phyloP scores from a whole-genome alignment of 1,284 basidiomycete genomes.

The Waitea zeae region DNA sequence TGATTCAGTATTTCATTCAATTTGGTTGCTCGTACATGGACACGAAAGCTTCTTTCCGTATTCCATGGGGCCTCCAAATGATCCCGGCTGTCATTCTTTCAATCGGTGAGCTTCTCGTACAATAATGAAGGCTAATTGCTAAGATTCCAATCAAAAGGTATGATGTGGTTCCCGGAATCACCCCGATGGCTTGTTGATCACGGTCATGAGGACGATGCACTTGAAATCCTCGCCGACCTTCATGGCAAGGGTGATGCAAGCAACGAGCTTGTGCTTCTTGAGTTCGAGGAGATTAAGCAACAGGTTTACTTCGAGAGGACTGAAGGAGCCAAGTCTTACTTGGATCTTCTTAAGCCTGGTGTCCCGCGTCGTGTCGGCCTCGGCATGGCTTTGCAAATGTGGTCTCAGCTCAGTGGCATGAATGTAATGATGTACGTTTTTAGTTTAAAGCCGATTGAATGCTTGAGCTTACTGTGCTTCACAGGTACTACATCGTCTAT shows the following conservation, averaged over 20 bases:
- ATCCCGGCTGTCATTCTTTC: constrained; percentile 54
- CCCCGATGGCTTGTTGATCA: constrained; percentile 56
- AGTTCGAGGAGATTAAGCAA: constrained; percentile 64
- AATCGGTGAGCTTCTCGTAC: too few species aligned
- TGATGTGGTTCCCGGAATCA: constrained; percentile 49
- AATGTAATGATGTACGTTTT: constrained; percentile 61
- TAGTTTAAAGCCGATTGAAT: not conserved
- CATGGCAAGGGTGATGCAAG: constrained; percentile 55
- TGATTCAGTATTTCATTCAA: constrained; percentile 58
- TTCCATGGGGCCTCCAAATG: constrained; percentile 67
- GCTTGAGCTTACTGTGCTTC: too few species aligned
- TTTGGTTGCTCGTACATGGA: constrained; percentile 61
- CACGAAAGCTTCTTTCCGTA: constrained; percentile 54
- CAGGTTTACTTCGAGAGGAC: constrained; percentile 55
- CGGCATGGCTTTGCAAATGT: constrained; percentile 25
- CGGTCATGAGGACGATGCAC: constrained; percentile 46
- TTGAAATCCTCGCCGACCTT: constrained; percentile 62
- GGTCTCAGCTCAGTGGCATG: constrained; percentile 27
- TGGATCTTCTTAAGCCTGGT: constrained; percentile 40
- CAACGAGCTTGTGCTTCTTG: constrained; percentile 56
- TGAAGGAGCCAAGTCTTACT: constrained; percentile 54
- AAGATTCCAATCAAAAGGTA: constrained; percentile 39
- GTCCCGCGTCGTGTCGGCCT: constrained; percentile 25
- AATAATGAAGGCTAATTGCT: too few species aligned
- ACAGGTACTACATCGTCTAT: constrained; percentile 65